phyloP scores from a whole-genome alignment of 441 rosid species.

The Aleurites moluccanus region DNA sequence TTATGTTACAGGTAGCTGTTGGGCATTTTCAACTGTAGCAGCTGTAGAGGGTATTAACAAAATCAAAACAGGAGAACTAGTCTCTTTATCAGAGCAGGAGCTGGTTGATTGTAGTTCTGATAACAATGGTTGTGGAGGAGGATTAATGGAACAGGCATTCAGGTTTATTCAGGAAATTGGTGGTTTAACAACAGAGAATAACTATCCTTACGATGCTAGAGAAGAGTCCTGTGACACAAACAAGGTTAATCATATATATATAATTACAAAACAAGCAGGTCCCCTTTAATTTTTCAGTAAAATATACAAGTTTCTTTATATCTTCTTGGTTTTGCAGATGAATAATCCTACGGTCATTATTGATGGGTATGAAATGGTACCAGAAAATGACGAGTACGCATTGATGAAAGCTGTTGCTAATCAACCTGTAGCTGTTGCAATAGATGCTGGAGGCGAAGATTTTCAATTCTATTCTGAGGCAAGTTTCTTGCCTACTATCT shows the following conservation, averaged over 20 bases:
- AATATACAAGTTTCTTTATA: neutral
- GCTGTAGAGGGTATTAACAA: conserved; percentile 80
- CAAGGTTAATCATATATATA: conserved; percentile 26
- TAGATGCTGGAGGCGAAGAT: conserved; percentile 67
- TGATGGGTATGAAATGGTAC: conserved; percentile 70
- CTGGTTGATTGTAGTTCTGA: conserved; percentile 60
- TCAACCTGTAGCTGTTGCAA: conserved; percentile 79
- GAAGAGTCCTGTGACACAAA: conserved; percentile 49
- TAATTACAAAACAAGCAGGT: no score
- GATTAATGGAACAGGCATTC: conserved; percentile 75
- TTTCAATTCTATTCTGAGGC: conserved; percentile 83
- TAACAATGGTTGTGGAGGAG: conserved; percentile 75
- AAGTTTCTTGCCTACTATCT: conserved; percentile 9
- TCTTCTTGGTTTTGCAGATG: conserved; percentile 30
- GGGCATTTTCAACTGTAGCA: conserved; percentile 83
- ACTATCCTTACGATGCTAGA: conserved; percentile 58
- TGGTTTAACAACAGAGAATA: conserved; percentile 58
- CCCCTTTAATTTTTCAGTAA: neutral
- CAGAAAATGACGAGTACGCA: conserved; percentile 57
- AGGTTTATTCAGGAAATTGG: conserved; percentile 56
- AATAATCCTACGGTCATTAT: conserved; percentile 51
- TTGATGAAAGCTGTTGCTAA: conserved; percentile 63
- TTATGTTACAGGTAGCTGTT: conserved; percentile 57
- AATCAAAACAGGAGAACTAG: conserved; percentile 54
- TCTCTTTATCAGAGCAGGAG: conserved; percentile 70